Conservation (phyloP, 2,329 filamentous ascomycete species). For the Botrytis galanthina region DNA sequence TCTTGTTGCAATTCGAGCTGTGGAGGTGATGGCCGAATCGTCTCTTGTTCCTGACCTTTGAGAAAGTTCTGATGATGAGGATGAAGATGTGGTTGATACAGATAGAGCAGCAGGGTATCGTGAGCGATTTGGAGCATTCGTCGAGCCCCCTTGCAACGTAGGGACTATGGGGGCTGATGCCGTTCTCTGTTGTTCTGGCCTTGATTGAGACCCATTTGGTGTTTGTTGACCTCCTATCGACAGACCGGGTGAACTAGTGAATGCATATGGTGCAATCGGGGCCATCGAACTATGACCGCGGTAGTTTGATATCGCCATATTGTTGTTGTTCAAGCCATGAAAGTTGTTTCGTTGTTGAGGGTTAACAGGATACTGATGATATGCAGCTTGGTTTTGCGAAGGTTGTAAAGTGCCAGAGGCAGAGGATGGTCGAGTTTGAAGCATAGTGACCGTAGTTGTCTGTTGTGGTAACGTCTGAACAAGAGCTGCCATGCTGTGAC, state of each 20-base stretch:
- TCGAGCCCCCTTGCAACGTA: conserved; percentile 38
- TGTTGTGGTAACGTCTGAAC: conserved; percentile 79
- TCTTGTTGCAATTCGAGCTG: conserved; percentile 33
- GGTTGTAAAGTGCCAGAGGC: conserved; percentile 51
- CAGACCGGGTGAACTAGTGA: conserved; percentile 67
- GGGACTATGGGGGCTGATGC: conserved; percentile 50
- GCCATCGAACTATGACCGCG: conserved; percentile 50
- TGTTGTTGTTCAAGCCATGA: conserved; percentile 52
- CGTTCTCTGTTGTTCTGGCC: conserved; percentile 52
- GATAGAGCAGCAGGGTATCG: conserved; percentile 51
- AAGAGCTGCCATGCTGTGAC: conserved; percentile 73
- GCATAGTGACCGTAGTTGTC: conserved; percentile 69
- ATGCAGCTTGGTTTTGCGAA: conserved; percentile 35
- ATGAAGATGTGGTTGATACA: conserved; percentile 45
- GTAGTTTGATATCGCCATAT: conserved; percentile 48
- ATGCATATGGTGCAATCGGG: conserved; percentile 74
- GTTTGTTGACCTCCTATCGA: conserved; percentile 44
- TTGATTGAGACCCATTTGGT: conserved; percentile 47
- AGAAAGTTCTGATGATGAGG: conserved; percentile 39
- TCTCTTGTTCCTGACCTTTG: conserved; percentile 50
- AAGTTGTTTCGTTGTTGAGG: conserved; percentile 50
- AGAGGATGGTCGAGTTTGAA: conserved; percentile 69
- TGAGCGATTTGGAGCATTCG: conserved; percentile 40
- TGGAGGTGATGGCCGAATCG: conserved; percentile 48
- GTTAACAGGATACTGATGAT: conserved; percentile 50